Percentiles rank a stretch among this genome's conserved stretches.
These are phyloP conservation scores for Fusarium torreyae DNA, from an alignment of 2,329 filamentous ascomycete genomes.

Conservation along the genomic window DNA sequence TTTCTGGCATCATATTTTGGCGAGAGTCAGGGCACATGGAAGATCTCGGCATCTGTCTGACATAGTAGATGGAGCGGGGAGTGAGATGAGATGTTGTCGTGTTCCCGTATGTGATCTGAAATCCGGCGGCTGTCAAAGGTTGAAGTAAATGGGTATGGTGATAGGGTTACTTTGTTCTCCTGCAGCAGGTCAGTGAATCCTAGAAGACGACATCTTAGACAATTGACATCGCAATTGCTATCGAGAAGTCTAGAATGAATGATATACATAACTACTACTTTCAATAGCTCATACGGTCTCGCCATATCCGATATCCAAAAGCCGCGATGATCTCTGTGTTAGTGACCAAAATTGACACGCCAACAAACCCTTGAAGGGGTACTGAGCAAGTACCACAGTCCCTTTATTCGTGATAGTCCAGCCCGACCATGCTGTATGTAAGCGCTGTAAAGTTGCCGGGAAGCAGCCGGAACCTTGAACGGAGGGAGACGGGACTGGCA, in stretches of 20 bases:
- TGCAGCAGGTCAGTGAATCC: not conserved
- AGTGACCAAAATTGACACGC: constrained; percentile 1
- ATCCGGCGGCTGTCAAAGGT: constrained; percentile 28
- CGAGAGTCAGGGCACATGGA: constrained; percentile 20
- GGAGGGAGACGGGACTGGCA: constrained; percentile 30
- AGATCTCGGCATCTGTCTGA: constrained; percentile 27
- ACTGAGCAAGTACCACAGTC: constrained; percentile 14
- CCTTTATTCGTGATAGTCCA: constrained; percentile 26
- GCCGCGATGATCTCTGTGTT: constrained; percentile 21
- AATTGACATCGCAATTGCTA: constrained; percentile 1
- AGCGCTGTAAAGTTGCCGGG: constrained; percentile 26
- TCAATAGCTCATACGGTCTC: constrained; percentile 7
- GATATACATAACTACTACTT: not conserved
- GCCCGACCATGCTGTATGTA: not conserved
- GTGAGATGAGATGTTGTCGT: not conserved
- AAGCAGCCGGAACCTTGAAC: constrained; percentile 39
- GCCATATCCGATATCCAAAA: constrained; percentile 10
- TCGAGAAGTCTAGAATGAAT: constrained; percentile 1
- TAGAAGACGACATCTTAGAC: not conserved
- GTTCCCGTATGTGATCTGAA: constrained; percentile 28
- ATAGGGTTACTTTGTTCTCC: not conserved
- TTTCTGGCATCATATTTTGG: constrained; percentile 38
- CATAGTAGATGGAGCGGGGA: constrained; percentile 16
- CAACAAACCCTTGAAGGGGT: constrained; percentile 17
- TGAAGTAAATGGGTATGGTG: not conserved